phyloP scores from a whole-genome alignment of 108 stramenopile genomes.

The Conticribra guillardii region DNA sequence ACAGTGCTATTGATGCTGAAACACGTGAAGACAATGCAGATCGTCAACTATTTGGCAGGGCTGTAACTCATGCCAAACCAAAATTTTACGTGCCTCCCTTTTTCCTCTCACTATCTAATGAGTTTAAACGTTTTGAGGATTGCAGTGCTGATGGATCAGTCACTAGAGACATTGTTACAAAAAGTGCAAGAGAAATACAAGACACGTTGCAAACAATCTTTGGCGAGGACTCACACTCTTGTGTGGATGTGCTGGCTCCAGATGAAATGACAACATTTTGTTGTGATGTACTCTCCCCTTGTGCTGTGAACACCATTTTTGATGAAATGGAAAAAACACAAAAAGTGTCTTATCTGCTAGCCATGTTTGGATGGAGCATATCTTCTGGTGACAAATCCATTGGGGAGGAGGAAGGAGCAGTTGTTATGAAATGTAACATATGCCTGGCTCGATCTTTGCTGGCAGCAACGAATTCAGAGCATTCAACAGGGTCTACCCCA shows the following conservation, averaged over 20 bases:
- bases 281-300: conserved; percentile 5
- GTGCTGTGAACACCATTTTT: neutral
- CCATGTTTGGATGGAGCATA: conserved; percentile 32
- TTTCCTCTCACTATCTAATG: conserved; percentile 22
- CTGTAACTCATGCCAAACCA: neutral
- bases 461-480: neutral
- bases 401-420: neutral
- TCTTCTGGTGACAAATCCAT: neutral
- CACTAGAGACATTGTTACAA: conserved; percentile 9
- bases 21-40: neutral
- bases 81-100: conserved; percentile 29
- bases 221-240: neutral
- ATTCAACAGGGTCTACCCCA: neutral
- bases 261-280: conserved; percentile 8
- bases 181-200: conserved; percentile 11
- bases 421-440: conserved; percentile 22
- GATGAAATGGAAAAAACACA: neutral
- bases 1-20: neutral
- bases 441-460: conserved; percentile 26
- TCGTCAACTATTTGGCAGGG: too few species aligned
- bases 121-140: conserved; percentile 32
- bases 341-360: conserved; percentile 9
- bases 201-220: neutral
- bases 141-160: conserved; percentile 31
- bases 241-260: conserved; percentile 3